phyloP scores from a whole-genome alignment of 139 green algal species.

The Chlorella vulgaris region DNA sequence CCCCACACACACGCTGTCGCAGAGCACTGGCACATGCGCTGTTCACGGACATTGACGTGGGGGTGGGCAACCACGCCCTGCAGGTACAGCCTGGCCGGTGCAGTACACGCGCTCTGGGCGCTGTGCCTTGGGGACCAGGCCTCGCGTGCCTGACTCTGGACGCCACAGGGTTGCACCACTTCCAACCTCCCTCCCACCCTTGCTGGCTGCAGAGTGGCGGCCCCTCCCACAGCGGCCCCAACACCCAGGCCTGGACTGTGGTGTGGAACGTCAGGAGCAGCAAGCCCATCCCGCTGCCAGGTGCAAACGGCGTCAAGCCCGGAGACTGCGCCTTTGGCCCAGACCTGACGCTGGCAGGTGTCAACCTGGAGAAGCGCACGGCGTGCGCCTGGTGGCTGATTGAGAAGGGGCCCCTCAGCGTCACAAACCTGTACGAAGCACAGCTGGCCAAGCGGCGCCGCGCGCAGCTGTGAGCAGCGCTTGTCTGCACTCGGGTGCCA shows the following conservation, averaged over 20 bases:
- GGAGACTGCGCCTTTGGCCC: neutral
- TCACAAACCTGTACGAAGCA: neutral
- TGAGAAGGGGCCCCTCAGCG: neutral
- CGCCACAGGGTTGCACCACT: neutral
- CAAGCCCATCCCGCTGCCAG: neutral
- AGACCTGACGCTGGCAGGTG: neutral
- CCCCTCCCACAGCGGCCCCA: neutral
- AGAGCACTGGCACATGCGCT: neutral
- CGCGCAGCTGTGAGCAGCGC: too few relatives aligned
- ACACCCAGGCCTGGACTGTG: conserved; percentile 1
- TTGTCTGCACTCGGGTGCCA: too few relatives aligned
- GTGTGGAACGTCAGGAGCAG: neutral
- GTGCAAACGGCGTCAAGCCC: neutral
- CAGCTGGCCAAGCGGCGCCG: neutral
- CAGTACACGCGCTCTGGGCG: too few relatives aligned
- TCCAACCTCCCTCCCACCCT: neutral
- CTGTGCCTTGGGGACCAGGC: too few relatives aligned
- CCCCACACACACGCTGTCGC: too few relatives aligned
- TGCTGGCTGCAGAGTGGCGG: neutral
- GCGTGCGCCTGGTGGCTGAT: neutral
- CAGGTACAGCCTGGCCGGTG: too few relatives aligned
- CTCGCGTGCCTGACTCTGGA: neutral
- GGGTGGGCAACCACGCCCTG: neutral
- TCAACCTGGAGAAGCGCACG: neutral
- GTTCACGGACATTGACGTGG: conserved; percentile 5